Percentiles rank a stretch among this genome's conserved stretches.
Evolutionary conservation across 768 basidiomycete genomes (phyloP).

Genomic region (Candolleomyces aberdarensis): DNA sequence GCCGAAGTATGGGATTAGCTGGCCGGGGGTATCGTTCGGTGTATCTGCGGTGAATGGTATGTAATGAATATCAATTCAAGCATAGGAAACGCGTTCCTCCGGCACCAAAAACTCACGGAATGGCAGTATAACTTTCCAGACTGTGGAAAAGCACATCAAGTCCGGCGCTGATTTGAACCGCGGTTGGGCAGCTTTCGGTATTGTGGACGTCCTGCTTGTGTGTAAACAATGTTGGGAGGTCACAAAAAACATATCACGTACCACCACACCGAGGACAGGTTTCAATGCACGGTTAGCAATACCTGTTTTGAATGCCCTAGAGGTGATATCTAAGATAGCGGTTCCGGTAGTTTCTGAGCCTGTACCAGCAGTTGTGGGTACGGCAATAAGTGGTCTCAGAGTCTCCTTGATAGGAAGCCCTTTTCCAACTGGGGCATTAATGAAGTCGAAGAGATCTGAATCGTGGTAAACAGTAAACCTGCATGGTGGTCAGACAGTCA

Average conservation of each 20-base stretch:
- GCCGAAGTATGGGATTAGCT: constrained; percentile 83
- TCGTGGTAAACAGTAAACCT: constrained; percentile 92
- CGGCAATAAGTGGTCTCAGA: constrained; percentile 82
- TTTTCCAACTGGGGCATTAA: constrained; percentile 95
- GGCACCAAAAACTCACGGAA: constrained; percentile 56
- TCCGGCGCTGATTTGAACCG: constrained; percentile 92
- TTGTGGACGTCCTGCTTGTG: constrained; percentile 70
- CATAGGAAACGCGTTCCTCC: too few species aligned
- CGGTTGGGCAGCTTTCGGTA: constrained; percentile 88
- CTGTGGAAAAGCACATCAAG: constrained; percentile 96
- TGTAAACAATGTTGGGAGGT: not conserved
- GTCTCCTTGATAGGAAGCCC: constrained; percentile 76
- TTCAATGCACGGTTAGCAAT: constrained; percentile 92
- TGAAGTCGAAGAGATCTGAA: constrained; percentile 91
- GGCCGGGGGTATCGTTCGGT: constrained; percentile 89
- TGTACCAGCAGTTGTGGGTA: constrained; percentile 76
- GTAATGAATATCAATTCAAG: too few species aligned
- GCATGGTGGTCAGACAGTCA: constrained; percentile 1
- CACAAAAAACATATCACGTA: constrained; percentile 20
- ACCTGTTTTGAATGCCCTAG: constrained; percentile 92
- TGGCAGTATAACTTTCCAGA: constrained; percentile 91
- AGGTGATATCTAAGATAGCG: constrained; percentile 91
- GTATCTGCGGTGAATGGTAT: constrained; percentile 48
- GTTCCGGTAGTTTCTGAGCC: constrained; percentile 95
- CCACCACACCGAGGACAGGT: constrained; percentile 79